phyloP scores from a whole-genome alignment of 163 green algal species.

The Chloromonas sp. region DNA sequence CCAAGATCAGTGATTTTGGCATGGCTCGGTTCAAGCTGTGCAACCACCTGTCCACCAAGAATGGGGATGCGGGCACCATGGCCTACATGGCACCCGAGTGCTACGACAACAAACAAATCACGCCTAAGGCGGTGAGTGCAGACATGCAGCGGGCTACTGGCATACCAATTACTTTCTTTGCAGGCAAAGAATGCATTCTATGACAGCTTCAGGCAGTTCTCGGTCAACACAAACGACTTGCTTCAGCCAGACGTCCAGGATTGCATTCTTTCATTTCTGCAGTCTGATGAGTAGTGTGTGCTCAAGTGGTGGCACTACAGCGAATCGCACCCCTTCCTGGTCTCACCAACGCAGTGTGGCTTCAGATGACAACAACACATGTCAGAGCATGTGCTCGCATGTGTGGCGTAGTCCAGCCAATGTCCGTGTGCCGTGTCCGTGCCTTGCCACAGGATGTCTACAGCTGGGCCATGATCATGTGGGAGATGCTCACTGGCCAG shows the following conservation, averaged over 20 bases:
- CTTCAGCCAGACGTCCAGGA: no score
- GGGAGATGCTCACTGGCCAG: constrained; percentile 36
- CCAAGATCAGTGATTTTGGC: constrained; percentile 21
- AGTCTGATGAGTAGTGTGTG: no score
- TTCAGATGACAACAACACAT: no score
- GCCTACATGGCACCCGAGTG: constrained; percentile 44
- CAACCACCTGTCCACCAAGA: constrained; percentile 29
- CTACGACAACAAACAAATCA: constrained; percentile 16
- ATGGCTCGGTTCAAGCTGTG: constrained; percentile 19
- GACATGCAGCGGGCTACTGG: neutral
- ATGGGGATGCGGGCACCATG: constrained; percentile 31
- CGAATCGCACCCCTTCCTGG: no score
- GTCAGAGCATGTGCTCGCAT: no score
- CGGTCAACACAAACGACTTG: neutral
- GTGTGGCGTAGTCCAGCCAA: no score
- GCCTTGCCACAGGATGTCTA: constrained; percentile 17
- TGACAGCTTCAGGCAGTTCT: neutral
- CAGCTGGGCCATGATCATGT: constrained; percentile 36
- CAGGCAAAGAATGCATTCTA: neutral
- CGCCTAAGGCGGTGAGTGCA: constrained; percentile 9
- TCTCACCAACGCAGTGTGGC: no score
- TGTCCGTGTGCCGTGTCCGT: no score
- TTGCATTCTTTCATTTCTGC: no score
- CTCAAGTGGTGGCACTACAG: no score
- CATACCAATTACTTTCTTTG: neutral